Base-by-base conservation (phyloP, 345 rosid species). In the Salix exigua region DNA sequence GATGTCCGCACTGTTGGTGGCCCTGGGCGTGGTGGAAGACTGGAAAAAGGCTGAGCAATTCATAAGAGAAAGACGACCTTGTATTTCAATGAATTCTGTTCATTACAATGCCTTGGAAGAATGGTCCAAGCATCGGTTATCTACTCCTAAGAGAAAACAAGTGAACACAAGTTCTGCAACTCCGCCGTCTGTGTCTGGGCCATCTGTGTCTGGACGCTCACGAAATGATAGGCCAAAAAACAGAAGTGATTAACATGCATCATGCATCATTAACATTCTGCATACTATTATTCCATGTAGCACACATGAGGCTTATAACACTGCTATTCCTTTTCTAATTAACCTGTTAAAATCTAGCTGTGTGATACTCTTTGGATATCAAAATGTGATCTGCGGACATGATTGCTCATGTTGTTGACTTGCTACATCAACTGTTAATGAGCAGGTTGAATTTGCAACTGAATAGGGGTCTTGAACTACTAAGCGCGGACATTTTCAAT, bases 1-100 rank as follows among this genome's bases (percentile, higher is more conserved):
- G 74, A 75, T 70, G 68, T 91, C 92, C 67, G 96, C 96, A 5
- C 62, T 91, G 50, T 66, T 91, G 37, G 91, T 91, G 84, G 90
- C 87, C 37, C 77, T 91, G 67, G 89, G 83, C 14, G 62, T 89
- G 33, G 88, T 81, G 21, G 91, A 87, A 74, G 89, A 91, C 53
- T 91, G 96, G 93, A 91, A 87, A 74, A 76, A 28, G 25, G 96
- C 96, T 0, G 93, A 91, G 83, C 78, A 80, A 72, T 70, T 82
- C 62, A 87, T 91, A 31, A 70, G 78, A 71, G 86, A 80, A 66
- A 87, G 77, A 69, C 82, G 93, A 30, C 93, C 93, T 58, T 83
- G 68, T 62, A 88, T 91, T 51, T 72, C 46, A 9, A 77, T 91
- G 91, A 91, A 91, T 73, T 33, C 83, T 46, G 87, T 85, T 12